Evolutionary conservation across 1,284 basidiomycete genomes (phyloP).

Genomic region (Vanrija sp.): DNA sequence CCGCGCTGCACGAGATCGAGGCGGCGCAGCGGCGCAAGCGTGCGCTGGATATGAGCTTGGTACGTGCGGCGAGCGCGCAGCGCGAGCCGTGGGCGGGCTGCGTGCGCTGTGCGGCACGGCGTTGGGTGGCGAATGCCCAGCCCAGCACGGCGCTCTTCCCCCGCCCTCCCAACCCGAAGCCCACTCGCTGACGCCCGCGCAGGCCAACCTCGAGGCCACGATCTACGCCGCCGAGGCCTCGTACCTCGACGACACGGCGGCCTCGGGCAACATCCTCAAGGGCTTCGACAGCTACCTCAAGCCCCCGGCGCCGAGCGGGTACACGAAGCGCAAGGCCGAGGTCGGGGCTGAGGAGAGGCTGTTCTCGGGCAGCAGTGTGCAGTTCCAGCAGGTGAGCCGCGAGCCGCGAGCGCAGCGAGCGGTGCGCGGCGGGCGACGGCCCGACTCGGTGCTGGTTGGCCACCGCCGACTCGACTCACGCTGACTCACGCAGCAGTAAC

Average conservation of each 20-base stretch:
- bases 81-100: not conserved
- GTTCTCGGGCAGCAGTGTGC: constrained; percentile 48
- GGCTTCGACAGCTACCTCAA: constrained; percentile 53
- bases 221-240: constrained; percentile 52
- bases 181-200: constrained; percentile 1
- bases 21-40: constrained; percentile 38
- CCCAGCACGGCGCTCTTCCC: no score
- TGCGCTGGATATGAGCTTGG: constrained; percentile 36
- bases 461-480: no score
- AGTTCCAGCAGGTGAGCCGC: constrained; percentile 40
- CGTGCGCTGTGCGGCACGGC: not conserved
- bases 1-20: constrained; percentile 40
- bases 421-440: no score
- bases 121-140: not conserved
- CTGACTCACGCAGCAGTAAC: no score
- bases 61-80: constrained; percentile 12
- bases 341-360: constrained; percentile 46
- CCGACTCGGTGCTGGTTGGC: no score
- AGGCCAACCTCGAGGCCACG: constrained; percentile 51
- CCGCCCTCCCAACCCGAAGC: not conserved
- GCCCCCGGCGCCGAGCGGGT: constrained; percentile 31
- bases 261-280: constrained; percentile 50
- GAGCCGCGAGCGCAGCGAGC: not conserved
- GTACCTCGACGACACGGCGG: constrained; percentile 50
- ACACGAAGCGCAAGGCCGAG: constrained; percentile 39